Evolutionary conservation across 495 filamentous ascomycete genomes (phyloP), one percentile per base, ranked within the genome.

Genomic region (Penicillium soppii): DNA sequence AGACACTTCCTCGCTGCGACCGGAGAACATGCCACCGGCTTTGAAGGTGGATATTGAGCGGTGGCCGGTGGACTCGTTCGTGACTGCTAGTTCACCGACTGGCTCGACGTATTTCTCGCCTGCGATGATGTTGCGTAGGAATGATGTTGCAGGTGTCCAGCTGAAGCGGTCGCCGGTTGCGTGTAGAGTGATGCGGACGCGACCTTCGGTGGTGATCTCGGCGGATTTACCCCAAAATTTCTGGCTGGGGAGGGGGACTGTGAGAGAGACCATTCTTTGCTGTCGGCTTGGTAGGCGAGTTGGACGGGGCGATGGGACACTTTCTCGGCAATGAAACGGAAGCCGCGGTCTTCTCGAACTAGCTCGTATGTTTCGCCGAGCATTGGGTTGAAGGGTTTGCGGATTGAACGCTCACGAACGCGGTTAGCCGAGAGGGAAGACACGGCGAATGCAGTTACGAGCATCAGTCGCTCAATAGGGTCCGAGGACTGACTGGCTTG

Each of bases 191-290:
- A 97, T 72, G 17, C 91, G 81, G 8, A 88, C 84, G 17, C 90
- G 86, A 9, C 94, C 94, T 36, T 96, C 92, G 0, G 91, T 97
- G 39, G 84, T 90, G 51, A 98, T 80, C 69, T 98, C 94, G 15
- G 88, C 89, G 47, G 85, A 90, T 71, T 98, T 98, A 38, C 94
- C 94, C 94, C 94, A 98, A 75, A 98, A 98, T 57, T 97, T 97
- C 63, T 98, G 94, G 7, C 84, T 85, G 3, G 94, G 94, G 59
- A 86, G 83, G 0, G 94, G 6, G 86, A 86, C 64, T 97, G 94
- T 5, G 88, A 76, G 49, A 95, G 83, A 7, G 85, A 89, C 94
- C 94, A 98, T 33, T 77, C 72, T 19, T 82, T 77, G 56, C 84
- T 79, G 60, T 97, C 95, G 37, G 91, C 94, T 63, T 97, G 94